Evolutionary conservation across 1,284 basidiomycete genomes (phyloP), one percentile per base, ranked within the genome.

Genomic region (Trametes versicolor): DNA sequence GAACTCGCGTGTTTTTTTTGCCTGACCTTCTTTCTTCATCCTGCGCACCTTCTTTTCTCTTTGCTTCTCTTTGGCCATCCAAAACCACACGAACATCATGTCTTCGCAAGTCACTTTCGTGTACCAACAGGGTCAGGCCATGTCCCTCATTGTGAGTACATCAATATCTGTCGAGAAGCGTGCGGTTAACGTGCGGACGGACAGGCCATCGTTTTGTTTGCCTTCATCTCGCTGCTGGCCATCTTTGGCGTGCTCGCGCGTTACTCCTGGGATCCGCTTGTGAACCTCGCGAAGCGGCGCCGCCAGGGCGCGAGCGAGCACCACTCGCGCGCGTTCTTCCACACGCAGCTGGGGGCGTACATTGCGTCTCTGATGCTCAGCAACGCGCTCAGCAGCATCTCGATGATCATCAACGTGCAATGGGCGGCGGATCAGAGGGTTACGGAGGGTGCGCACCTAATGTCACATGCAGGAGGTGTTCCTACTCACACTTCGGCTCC

Each of bases 281-380:
- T 68, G 52, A 59, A 69, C 51, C 23, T 69, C 58, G 47, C 73
- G 60, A 65, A 72, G 70, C 62, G 71, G 67, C 70, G 70, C 32
- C 34, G 58, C 47, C 4, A 62, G 32, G 45, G 51, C 51, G 53
- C 58, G 55, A 64, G 62, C 45, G 60, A 64, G 51, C 65, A 70
- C 49, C 77, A 79, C 53, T 86, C 87, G 73, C 84, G 83, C 47
- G 76, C 87, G 60, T 91, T 92, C 75, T 90, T 92, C 74, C 82
- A 83, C 65, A 90, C 89, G 7, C 89, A 90, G 66, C 81, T 92
- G 13, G 91, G 91, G 13, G 82, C 84, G 58, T 92, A 91, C 74
- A 83, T 85, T 17, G 81, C 80, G 50, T 90, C 86, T 70, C 79
- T 93, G 58, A 80, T 92, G 60, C 66, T 88, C 27, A 82, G 84